Base-by-base conservation (phyloP, 164 flowering plant genomes). In the Malania oleifera region DNA sequence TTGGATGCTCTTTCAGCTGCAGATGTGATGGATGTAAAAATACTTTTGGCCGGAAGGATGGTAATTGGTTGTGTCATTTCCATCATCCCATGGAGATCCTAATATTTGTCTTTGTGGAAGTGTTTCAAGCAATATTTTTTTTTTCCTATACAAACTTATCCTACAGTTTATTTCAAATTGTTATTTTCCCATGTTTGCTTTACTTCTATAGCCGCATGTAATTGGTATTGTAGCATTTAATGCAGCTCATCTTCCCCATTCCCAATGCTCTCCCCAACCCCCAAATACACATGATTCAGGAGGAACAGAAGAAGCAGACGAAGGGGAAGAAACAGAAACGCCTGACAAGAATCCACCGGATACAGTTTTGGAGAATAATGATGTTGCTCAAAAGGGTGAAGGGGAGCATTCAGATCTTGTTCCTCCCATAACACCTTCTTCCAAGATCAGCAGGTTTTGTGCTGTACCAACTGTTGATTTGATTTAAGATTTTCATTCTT, bases 1-100 rank as follows among this genome's bases (percentile, higher is more conserved):
- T 74, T 56, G 81, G 81, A 41, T 77, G 81, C 70, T 72, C 81
- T 10, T 9, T 65, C n/a, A 55, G 50, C 70, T 77, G 81, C 71
- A 69, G 76, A 70, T 77, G 81, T 43, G 68, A 66, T 59, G 74
- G 70, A n/a, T 77, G 81, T 52, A 69, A 57, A 50, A 77, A 77
- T 40, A 52, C 66, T 52, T 74, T 60, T 56, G 79, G 76, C n/a
- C 38, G 59, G 41, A 76, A 76, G 54, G 68, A 73, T 48, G 80
- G 80, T 76, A 52, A 65, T 70, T 55, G 17, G 43, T 54, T 11
- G 17, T 34, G n/a, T 47, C 45, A 4, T 20, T 35, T 28, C 11
- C 37, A 12, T 13, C 7, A 23, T 54, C 19, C 9, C 25, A n/a
- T 2, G 26, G 47, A 13, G 17, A 29, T 22, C 47, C 2, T 43